Evolutionary conservation across 345 rosid genomes (phyloP), one percentile per base, ranked within the genome.

Genomic region (Sisymbrium altissimum): DNA sequence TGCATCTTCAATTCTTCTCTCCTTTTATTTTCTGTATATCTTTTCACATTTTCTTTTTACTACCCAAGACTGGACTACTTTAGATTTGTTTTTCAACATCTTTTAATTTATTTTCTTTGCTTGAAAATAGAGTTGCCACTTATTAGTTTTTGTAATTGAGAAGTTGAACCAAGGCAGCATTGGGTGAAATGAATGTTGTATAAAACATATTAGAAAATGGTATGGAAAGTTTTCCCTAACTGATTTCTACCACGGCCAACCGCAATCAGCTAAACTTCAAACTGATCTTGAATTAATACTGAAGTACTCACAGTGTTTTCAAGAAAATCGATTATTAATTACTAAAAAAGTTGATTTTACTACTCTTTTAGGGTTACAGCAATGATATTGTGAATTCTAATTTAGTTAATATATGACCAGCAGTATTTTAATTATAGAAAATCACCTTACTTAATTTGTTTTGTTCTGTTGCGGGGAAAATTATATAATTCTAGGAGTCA

Each of bases 1-100:
- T 44, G 56, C 73, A 18, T 74, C 78, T 67, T 66, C 54, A 25
- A 8, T 72, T 40, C 15, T 40, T 12, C 53, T 71, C 33, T 62
- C 54, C 3, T 54, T n/a, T 32, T 21, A 19, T 19, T 7, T 5
- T 7, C 5, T 9, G 10, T 39, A 10, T 38, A 39, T 40, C 19
- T 45, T 44, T 33, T 57, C 23, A 40, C 50, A 29, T 55, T 55
- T n/a, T 13, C 3, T 21, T 46, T 46, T 35, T 10, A 59, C 13
- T 38, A 13, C 50, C 50, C 9, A 8, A 46, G 67, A 41, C 6
- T 68, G 7, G 32, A 46, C 66, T 43, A 4, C 23, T 19, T 56
- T 32, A 30, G 2, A 53, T 54, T 25, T 18, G 2, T 18, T 29
- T 21, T 9, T 11, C 30, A 52, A 52, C 40, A 29, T 17, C 11